These are phyloP conservation scores for Gossypium bickii DNA, from an alignment of 345 rosid species.

Conservation along the genomic window DNA sequence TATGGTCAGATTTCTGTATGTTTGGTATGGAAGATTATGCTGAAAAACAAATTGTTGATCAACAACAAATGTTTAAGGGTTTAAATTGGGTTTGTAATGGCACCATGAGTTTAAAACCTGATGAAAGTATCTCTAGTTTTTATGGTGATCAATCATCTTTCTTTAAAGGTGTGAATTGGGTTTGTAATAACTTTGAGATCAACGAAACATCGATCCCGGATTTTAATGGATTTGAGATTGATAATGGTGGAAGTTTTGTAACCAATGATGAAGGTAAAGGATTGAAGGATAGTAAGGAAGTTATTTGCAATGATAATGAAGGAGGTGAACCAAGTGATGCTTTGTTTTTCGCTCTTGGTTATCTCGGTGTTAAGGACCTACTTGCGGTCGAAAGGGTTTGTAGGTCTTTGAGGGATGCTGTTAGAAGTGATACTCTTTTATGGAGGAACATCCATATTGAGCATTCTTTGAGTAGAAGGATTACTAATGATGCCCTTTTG, in stretches of 20 bases:
- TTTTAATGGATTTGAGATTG: slow-evolving; percentile 17
- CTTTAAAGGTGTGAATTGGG: slow-evolving; percentile 6
- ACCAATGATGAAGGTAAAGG: background rate
- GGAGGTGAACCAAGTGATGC: slow-evolving; percentile 19
- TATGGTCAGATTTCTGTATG: slow-evolving; percentile 9
- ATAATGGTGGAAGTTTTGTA: background rate
- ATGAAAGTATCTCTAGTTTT: slow-evolving; percentile 6
- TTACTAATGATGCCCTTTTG: slow-evolving; percentile 18
- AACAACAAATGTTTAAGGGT: background rate
- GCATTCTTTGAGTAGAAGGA: slow-evolving; percentile 8
- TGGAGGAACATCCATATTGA: slow-evolving; percentile 16
- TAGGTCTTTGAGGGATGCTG: slow-evolving; percentile 10
- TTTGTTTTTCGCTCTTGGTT: slow-evolving; percentile 13
- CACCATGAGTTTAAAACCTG: background rate
- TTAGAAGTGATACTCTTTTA: slow-evolving; percentile 10
- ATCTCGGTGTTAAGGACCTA: slow-evolving; percentile 16
- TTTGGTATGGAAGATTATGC: slow-evolving; percentile 1
- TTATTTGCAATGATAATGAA: background rate
- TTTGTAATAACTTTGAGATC: slow-evolving; percentile 10
- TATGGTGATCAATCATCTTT: background rate
- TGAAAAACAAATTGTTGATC: background rate
- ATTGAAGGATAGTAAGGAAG: background rate
- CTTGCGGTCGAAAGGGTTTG: slow-evolving; percentile 18
- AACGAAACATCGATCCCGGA: slow-evolving; percentile 12
- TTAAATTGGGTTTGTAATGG: slow-evolving; percentile 13